Evolutionary conservation across 1,284 basidiomycete species (phyloP).

Genomic region (Tylopilus sp.): DNA sequence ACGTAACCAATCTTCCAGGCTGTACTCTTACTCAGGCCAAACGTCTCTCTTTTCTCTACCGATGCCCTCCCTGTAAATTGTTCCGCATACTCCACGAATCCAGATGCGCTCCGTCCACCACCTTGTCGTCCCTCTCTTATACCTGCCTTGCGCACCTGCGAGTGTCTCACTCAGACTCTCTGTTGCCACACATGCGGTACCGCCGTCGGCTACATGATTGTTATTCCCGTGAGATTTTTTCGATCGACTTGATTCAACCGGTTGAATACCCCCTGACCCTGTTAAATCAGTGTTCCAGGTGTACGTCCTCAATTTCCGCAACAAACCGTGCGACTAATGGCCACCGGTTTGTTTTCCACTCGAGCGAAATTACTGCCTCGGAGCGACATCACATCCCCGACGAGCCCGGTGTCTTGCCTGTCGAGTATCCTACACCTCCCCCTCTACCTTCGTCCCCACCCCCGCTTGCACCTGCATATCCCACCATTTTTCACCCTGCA

Average conservation of each 20-base stretch:
- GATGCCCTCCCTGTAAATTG: constrained; percentile 80
- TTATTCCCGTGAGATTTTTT: constrained; percentile 49
- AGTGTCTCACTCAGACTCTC: constrained; percentile 70
- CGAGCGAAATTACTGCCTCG: constrained; percentile 65
- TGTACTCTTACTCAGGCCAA: constrained; percentile 76
- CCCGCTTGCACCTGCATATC: constrained; percentile 24
- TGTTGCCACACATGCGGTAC: constrained; percentile 80
- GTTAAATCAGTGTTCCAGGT: constrained; percentile 53
- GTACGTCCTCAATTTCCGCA: constrained; percentile 63
- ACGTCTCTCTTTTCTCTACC: constrained; percentile 79
- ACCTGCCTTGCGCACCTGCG: constrained; percentile 51
- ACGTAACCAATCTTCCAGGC: constrained; percentile 47
- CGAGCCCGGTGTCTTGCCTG: constrained; percentile 64
- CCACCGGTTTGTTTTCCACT: constrained; percentile 86
- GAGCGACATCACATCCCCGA: constrained; percentile 68
- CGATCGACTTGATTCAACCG: constrained; percentile 1
- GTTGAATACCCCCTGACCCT: constrained; percentile 13
- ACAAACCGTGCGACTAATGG: constrained; percentile 75
- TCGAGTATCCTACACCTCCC: constrained; percentile 35
- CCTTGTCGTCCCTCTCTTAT: constrained; percentile 34
- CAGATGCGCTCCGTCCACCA: constrained; percentile 40
- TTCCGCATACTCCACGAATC: constrained; percentile 51
- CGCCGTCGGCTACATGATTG: constrained; percentile 75
- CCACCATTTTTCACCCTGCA: constrained; percentile 14
- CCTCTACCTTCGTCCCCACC: constrained; percentile 29